These are phyloP conservation scores for Phytophthora sansomeana DNA, from an alignment of 352 stramenopile genomes.

Conservation along the genomic window DNA sequence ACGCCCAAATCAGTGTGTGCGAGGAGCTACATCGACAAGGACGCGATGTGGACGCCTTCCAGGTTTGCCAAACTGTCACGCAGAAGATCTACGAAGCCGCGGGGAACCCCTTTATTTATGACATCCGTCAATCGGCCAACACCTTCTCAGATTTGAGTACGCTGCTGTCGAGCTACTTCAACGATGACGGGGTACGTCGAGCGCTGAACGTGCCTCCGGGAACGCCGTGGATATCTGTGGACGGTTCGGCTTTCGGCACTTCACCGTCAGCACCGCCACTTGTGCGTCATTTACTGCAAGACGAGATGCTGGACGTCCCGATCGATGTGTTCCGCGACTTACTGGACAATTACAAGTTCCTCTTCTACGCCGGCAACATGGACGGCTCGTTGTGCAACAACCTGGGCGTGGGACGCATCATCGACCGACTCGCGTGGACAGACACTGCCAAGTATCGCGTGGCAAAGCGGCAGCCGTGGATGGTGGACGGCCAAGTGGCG, in stretches of 20 bases:
- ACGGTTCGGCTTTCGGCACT: conserved; percentile 64
- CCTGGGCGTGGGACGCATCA: conserved; percentile 76
- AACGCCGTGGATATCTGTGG: conserved; percentile 72
- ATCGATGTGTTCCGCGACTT: conserved; percentile 81
- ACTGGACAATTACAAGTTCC: conserved; percentile 85
- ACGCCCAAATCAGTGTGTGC: conserved; percentile 76
- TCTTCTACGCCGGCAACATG: conserved; percentile 90
- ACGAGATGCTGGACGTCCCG: conserved; percentile 83
- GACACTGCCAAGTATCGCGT: conserved; percentile 73
- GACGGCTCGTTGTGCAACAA: conserved; percentile 86
- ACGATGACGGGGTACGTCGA: conserved; percentile 76
- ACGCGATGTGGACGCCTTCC: conserved; percentile 76
- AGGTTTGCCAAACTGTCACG: conserved; percentile 71
- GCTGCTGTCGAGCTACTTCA: conserved; percentile 83
- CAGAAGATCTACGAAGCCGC: conserved; percentile 81
- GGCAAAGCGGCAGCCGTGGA: conserved; percentile 65
- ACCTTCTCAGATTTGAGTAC: conserved; percentile 62
- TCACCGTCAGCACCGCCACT: conserved; percentile 61
- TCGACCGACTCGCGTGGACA: conserved; percentile 80
- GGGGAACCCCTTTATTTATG: conserved; percentile 88
- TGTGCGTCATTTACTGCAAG: conserved; percentile 71
- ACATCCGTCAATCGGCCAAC: conserved; percentile 74
- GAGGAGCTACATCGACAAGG: conserved; percentile 80
- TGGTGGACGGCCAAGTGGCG: conserved; percentile 63
- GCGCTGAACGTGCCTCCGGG: conserved; percentile 86